Base-by-base conservation (phyloP, 192 early-diverging fungal species). In the Umbelopsis sp. region DNA sequence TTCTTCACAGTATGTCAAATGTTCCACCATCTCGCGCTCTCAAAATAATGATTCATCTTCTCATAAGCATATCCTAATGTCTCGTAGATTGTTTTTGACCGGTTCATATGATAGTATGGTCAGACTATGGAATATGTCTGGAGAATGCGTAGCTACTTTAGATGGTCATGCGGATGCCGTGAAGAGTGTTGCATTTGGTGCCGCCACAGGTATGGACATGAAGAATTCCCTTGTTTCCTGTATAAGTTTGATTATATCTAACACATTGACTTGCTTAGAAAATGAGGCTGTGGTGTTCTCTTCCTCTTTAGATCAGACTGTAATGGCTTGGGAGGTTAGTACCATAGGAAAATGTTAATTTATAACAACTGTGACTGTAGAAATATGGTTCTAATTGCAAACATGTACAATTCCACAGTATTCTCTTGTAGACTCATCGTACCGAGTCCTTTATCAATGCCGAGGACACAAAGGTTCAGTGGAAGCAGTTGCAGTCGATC, bases 61-160 rank as follows among this genome's bases (percentile, higher is more conserved):
- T 26, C 17, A 47, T 7, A 31, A 34, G 51, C 25, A 41, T 14
- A 21, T 59, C 41, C 43, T 22, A 36, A 22, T 41, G 4, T 41
- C 7, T 14, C 25, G 26, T 38, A 77, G 82, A 43, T 73, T 80
- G 32, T 91, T 94, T 69, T 83, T 93, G 68, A 92, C 93, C 17
- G 92, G 92, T 31, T 92, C 93, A 20, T 96, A 93, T 75, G 96
- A 98, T 78, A 89, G 90, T 59, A 80, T 87, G 36, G 91, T 93
- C 45, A 87, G 95, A 22, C 76, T 98, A 66, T 96, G 94, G 94
- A 91, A 92, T 71, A 81, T 83, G 66, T 89, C 90, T 41, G 88
- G 88, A 74, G 86, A 91, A 81, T 89, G 88, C 72, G 81, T 84
- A 51, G 74, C 81, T 49, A 88, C 88, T 49, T 81, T 93, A 74